A percentile compares a stretch with the other conserved stretches of the same genome.
phyloP scores from a whole-genome alignment of 345 rosid genomes.

The Melastoma malabathricum region DNA sequence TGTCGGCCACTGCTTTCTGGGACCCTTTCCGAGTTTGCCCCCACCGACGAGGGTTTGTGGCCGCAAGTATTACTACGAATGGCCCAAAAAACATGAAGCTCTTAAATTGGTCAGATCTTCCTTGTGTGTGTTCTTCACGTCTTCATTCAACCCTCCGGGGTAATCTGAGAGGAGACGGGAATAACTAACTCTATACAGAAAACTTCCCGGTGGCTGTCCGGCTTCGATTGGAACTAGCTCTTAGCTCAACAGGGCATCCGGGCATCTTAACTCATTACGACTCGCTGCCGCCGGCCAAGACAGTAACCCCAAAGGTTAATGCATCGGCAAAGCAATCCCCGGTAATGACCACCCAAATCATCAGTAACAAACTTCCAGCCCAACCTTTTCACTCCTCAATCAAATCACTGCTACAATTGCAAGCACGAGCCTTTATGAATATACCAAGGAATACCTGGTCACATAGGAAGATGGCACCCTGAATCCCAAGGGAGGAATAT shows the following conservation, averaged over 20 bases:
- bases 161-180: slow-evolving; percentile 68
- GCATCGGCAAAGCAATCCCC: slow-evolving; percentile 93
- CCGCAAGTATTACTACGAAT: too few relatives aligned
- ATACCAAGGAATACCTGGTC: slow-evolving; percentile 28
- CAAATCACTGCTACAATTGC: too few relatives aligned
- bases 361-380: slow-evolving; percentile 19
- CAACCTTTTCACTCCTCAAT: too few relatives aligned
- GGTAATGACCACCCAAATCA: slow-evolving; percentile 33
- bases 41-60: too few relatives aligned
- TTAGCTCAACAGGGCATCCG: not conserved
- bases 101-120: too few relatives aligned
- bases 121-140: slow-evolving; percentile 14
- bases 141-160: slow-evolving; percentile 95
- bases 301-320: slow-evolving; percentile 83
- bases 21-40: too few relatives aligned
- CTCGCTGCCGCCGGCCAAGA: slow-evolving; percentile 91
- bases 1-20: too few relatives aligned
- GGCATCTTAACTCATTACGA: slow-evolving; percentile 20
- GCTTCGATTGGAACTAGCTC: not conserved
- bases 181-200: too few relatives aligned
- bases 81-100: too few relatives aligned
- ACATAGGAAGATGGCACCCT: slow-evolving; percentile 66
- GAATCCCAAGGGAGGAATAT: slow-evolving; percentile 88
- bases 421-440: too few relatives aligned
- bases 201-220: too few relatives aligned